Conservation (phyloP, 2,329 filamentous ascomycete genomes). For the Rhynchosporium agropyri region DNA sequence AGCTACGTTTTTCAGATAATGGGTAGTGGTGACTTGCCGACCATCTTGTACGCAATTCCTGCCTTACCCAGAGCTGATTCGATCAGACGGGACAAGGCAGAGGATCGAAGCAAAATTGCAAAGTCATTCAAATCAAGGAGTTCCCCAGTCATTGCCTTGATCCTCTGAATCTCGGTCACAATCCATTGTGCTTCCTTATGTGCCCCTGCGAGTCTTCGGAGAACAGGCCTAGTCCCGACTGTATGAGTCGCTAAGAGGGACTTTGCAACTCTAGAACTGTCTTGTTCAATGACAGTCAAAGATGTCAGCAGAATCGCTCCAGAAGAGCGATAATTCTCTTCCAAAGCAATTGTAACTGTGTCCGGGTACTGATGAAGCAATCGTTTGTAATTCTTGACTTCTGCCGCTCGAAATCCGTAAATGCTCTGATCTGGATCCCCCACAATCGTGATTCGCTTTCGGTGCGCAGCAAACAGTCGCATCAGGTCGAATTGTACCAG, state of each 20-base stretch:
- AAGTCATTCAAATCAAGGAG: slow-evolving; percentile 77
- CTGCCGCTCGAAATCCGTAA: slow-evolving; percentile 91
- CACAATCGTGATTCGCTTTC: slow-evolving; percentile 84
- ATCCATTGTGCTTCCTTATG: slow-evolving; percentile 85
- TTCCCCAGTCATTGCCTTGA: slow-evolving; percentile 69
- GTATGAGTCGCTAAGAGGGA: slow-evolving; percentile 77
- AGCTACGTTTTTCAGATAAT: neutral
- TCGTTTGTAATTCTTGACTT: slow-evolving; percentile 82
- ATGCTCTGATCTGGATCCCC: slow-evolving; percentile 98
- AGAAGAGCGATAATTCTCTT: slow-evolving; percentile 94
- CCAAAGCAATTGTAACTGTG: slow-evolving; percentile 80
- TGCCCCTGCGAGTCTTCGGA: slow-evolving; percentile 72
- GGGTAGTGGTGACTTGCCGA: slow-evolving; percentile 54
- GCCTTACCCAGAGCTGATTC: slow-evolving; percentile 79
- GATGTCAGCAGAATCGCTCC: slow-evolving; percentile 80
- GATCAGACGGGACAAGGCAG: slow-evolving; percentile 80
- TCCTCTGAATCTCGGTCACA: slow-evolving; percentile 76
- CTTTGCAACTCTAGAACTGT: slow-evolving; percentile 78
- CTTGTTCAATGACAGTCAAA: slow-evolving; percentile 87
- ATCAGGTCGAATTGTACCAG: slow-evolving; percentile 93
- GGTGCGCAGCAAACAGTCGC: slow-evolving; percentile 76
- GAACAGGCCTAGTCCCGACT: slow-evolving; percentile 76
- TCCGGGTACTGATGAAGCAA: slow-evolving; percentile 76
- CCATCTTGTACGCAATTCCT: slow-evolving; percentile 88
- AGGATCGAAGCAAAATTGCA: slow-evolving; percentile 84